Conservation (phyloP, 2,329 filamentous ascomycete species). For the Huntiella omanensis region DNA sequence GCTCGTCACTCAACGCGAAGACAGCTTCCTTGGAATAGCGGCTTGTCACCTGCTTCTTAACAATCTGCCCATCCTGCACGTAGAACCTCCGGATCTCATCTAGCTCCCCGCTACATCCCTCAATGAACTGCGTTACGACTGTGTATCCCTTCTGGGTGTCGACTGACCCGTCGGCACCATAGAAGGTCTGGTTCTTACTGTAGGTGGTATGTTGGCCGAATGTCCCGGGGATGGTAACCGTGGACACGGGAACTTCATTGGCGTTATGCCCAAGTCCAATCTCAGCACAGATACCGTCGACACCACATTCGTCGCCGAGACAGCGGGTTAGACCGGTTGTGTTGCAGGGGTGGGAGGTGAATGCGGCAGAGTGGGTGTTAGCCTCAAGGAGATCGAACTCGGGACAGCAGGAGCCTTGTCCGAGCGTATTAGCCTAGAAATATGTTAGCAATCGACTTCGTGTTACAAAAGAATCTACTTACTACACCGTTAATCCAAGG, state of each 20-base stretch:
- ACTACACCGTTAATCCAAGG: neutral
- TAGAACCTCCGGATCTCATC: conserved; percentile 37
- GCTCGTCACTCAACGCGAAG: conserved; percentile 17
- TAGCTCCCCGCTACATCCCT: conserved; percentile 12
- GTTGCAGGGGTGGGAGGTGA: conserved; percentile 37
- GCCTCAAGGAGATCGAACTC: conserved; percentile 42
- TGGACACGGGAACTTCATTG: conserved; percentile 45
- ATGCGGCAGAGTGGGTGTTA: conserved; percentile 35
- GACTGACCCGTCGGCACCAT: conserved; percentile 36
- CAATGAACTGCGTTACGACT: conserved; percentile 40
- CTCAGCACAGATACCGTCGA: conserved; percentile 13
- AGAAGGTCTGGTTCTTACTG: conserved; percentile 26
- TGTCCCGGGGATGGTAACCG: conserved; percentile 16
- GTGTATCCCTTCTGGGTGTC: conserved; percentile 38
- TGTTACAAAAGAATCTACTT: conserved; percentile 27
- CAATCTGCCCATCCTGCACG: conserved; percentile 37
- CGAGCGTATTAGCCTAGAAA: conserved; percentile 28
- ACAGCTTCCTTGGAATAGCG: conserved; percentile 19
- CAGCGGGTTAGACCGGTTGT: conserved; percentile 13
- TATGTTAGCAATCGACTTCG: conserved; percentile 17
- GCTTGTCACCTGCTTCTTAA: conserved; percentile 20
- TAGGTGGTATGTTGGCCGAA: neutral
- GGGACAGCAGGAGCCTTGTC: conserved; percentile 33
- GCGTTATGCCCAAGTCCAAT: conserved; percentile 45
- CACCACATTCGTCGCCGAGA: neutral